Evolutionary conservation across 306 rosid species (phyloP), one percentile per base, ranked within the genome.

Genomic region (Erythrophleum fordii): DNA sequence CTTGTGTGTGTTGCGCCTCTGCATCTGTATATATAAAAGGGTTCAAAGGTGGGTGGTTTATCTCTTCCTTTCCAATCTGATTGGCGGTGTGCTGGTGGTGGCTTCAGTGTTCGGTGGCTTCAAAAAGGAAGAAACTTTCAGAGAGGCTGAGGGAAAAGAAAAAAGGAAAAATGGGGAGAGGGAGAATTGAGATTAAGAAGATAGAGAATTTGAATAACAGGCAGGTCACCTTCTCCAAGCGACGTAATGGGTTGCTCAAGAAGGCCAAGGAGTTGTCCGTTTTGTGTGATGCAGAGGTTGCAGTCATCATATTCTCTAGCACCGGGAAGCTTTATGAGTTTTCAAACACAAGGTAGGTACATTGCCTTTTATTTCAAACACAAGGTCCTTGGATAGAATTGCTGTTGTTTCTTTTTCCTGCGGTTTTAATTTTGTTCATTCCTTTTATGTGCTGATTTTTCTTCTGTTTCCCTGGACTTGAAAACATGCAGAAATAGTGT

Each of bases 181-280:
- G 97, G 31, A 86, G 84, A 37, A 91, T 91, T 25, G 97, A 91
- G 89, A 93, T 93, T 0, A 93, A 85, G 83, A 93, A 84, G 80
- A 93, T 93, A 55, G 96, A 93, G 75, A 91, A 91, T 75, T 61
- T 91, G 72, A 93, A 86, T 18, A 93, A 87, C 84, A 82, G 96
- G 42, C 97, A 93, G 81, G 96, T 93, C 70, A 91, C 97, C 1
- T 92, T 92, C 73, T 91, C 95, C 0, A 92, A 92, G 83, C 83
- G 94, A 28, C 83, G 97, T 0, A 84, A 77, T 76, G 96, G 97
- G 29, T 82, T 93, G 89, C 78, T 93, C 14, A 93, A 91, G 76
- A 93, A 93, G 77, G 97, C 94, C 8, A 86, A 51, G 9, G 97
- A 93, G 56, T 87, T 91, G 62, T 83, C 97, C 3, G 90, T 93